Base-by-base conservation (phyloP, 1,139 yeast genomes). In the Nakaseomyces glabratus region DNA sequence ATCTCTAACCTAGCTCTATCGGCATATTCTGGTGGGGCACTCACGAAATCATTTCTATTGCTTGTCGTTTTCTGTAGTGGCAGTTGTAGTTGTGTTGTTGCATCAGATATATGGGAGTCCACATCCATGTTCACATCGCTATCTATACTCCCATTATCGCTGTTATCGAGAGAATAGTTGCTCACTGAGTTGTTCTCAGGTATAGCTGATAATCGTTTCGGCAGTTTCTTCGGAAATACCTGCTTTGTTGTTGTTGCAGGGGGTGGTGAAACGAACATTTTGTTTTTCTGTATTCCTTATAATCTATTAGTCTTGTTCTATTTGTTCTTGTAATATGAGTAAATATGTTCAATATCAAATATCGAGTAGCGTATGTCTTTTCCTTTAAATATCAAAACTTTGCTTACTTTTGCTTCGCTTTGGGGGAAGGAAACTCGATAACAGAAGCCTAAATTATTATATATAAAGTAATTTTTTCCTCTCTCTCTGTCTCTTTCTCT, bases 1-100 rank as follows among this genome's bases (percentile, higher is more conserved):
- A 63, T 58, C 39, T 62, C 66, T 35, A 56, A 58, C 39, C 66
- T 54, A n/a, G 68, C 66, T 33, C 65, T 52, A 24, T 56, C 55
- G 9, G 64, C 58, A 40, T 60, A 63, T 42, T 62, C 65, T 33
- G 53, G 49, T 16, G 66, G 66, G 8, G 66, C 61, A 37, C 52
- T 55, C 21, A 57, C 56, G 32, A 57, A 56, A 38, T 51, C 52
- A 13, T 20, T 28, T 38, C 28, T 11, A 36, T 38, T 22, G 30
- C 36, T 24, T 36, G 34, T 31, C 14, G 40, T 26, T 14, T 35
- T 30, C 24, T 40, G 36, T 16, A 31, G 32, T 32, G 31, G 31
- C 16, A 28, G 14, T 18, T 23, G 29, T n/a, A 9, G 31, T 26
- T 20, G 28, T 9, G 14, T 19, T 22, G 11, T 20, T 15, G 9